Evolutionary conservation across 2,329 filamentous ascomycete genomes (phyloP), one percentile per base, ranked within the genome.

Genomic region (Rhynchosporium secalis): DNA sequence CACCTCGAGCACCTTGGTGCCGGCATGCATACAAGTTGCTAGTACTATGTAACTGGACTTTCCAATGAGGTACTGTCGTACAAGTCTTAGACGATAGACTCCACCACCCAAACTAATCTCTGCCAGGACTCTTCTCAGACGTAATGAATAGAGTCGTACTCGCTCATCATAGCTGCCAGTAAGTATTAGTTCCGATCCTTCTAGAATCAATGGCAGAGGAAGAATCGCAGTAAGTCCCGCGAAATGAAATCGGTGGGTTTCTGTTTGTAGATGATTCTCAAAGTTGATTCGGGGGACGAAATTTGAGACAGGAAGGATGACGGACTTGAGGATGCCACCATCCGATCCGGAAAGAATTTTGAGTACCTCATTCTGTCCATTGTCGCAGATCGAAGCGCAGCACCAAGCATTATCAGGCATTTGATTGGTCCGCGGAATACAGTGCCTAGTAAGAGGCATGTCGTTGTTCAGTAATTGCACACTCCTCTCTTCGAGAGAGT

Each of bases 21-120:
- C 95, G 2, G 90, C 91, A 78, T 97, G 90, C 94, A 98, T 98
- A 72, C 95, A 97, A 51, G 92, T 96, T 15, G 88, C 93, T 46
- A 97, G 78, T n/a, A 96, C 77, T 49, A 81, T 73, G 54, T 79
- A 79, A 20, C 69, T 74, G 66, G 4, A 13, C 28, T 54, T 41
- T 51, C 45, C 12, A 33, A 20, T 8, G 12, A 46, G 40, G 20
- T 64, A 59, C 3, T 68, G 55, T 2, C 75, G 71, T 9, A 92
- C 76, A 45, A 89, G 69, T 72, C 90, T 90, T 60, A 98, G 74
- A 61, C 94, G 82, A 92, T 95, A 99, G 2, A 98, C 94, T n/a
- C 90, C 92, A 29, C 90, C 92, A 2, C 80, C 85, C 0, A 98
- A 81, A 57, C 89, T 81, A 57, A 81, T 69, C 63, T 92, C 86